Conservation (phyloP, 345 rosid species). For the Anastatica hierochuntica region DNA sequence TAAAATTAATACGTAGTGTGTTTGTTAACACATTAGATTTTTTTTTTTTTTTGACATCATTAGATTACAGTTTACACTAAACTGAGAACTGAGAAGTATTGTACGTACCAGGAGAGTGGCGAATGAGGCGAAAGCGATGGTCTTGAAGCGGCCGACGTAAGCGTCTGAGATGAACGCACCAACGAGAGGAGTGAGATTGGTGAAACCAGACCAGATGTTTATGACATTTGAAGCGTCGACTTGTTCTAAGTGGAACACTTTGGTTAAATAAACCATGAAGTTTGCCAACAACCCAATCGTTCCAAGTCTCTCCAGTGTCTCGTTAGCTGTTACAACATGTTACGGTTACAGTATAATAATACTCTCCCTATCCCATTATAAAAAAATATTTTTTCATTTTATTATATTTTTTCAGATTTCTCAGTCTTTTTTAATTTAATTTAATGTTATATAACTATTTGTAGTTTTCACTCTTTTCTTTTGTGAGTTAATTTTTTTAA, state of each 20-base stretch:
- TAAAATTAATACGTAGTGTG: background rate
- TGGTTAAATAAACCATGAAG: slow-evolving; percentile 53
- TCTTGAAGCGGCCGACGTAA: slow-evolving; percentile 42
- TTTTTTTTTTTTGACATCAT: too few relatives aligned
- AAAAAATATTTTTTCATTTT: too few relatives aligned
- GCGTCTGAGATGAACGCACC: slow-evolving; percentile 67
- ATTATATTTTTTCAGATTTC: too few relatives aligned
- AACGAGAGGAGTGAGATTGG: slow-evolving; percentile 47
- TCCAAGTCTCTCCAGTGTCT: slow-evolving; percentile 68
- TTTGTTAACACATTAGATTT: background rate
- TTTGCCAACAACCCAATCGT: slow-evolving; percentile 50
- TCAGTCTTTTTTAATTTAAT: too few relatives aligned
- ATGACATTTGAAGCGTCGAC: slow-evolving; percentile 43
- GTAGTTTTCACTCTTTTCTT: too few relatives aligned
- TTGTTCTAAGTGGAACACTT: slow-evolving; percentile 46
- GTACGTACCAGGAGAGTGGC: slow-evolving; percentile 50
- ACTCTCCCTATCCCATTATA: too few relatives aligned
- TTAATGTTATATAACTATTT: too few relatives aligned
- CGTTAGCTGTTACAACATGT: slow-evolving; percentile 43
- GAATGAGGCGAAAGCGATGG: slow-evolving; percentile 45
- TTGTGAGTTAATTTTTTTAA: too few relatives aligned
- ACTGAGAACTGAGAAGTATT: too few relatives aligned
- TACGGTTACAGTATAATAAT: too few relatives aligned
- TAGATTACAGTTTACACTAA: too few relatives aligned
- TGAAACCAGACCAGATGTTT: slow-evolving; percentile 53